These are phyloP conservation scores for Cucumis sativus DNA, from an alignment of 306 rosid genomes.

Conservation along the genomic window Cucumber_9930_V3 NC_026661.2:5186501-5187000, in stretches of 20 bases:
- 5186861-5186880: background rate
- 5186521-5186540: too few species aligned
- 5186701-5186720: background rate
- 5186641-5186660: background rate
- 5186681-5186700: background rate
- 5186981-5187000: too few species aligned
- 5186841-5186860: background rate
- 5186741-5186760: background rate
- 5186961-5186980: too few species aligned
- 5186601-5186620: too few species aligned
- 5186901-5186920: too few species aligned
- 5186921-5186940: too few species aligned
- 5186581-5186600: too few species aligned
- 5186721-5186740: constrained; percentile 1
- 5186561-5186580: too few species aligned
- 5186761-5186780: background rate
- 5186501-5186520: too few species aligned
- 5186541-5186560: too few species aligned
- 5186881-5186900: too few species aligned
- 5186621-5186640: background rate
- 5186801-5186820: background rate
- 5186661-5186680: background rate
- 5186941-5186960: too few species aligned
- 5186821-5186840: background rate
- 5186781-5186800: background rate